Conservation (phyloP, 805 yeast genomes). For the Metschnikowia picachoensis region DNA sequence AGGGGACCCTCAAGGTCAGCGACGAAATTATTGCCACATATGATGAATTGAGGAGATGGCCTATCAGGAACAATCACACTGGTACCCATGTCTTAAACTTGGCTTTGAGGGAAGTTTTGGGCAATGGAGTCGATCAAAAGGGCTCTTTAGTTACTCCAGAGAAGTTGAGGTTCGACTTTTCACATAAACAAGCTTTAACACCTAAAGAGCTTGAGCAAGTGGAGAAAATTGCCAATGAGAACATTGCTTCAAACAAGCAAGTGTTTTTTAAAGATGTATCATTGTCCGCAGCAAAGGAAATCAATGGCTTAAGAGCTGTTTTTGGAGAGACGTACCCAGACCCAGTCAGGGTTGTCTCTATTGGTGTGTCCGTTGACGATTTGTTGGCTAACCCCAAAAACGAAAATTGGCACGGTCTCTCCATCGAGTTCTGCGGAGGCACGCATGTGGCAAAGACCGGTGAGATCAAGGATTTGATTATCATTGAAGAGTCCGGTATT, state of each 20-base stretch:
- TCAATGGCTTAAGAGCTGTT: slow-evolving; percentile 90
- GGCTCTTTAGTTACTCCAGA: slow-evolving; percentile 97
- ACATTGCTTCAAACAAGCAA: slow-evolving; percentile 62
- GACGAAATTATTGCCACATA: slow-evolving; percentile 79
- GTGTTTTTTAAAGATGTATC: slow-evolving; percentile 86
- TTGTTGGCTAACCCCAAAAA: slow-evolving; percentile 67
- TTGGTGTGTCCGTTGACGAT: slow-evolving; percentile 87
- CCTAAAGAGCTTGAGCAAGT: slow-evolving; percentile 68
- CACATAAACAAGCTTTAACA: slow-evolving; percentile 82
- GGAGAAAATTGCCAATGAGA: slow-evolving; percentile 68
- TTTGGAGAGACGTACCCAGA: slow-evolving; percentile 99
- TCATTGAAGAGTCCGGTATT: slow-evolving; percentile 93
- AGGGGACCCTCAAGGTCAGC: slow-evolving; percentile 68
- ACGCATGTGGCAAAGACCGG: slow-evolving; percentile 92
- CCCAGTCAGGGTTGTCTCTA: slow-evolving; percentile 96
- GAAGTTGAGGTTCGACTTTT: slow-evolving; percentile 92
- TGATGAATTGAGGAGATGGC: slow-evolving; percentile 93
- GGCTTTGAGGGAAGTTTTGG: slow-evolving; percentile 82
- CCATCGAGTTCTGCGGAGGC: slow-evolving; percentile 99
- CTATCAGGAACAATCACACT: slow-evolving; percentile 95
- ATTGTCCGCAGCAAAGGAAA: slow-evolving; percentile 65
- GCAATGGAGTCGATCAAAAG: slow-evolving; percentile 87
- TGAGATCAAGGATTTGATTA: slow-evolving; percentile 86
- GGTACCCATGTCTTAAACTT: slow-evolving; percentile 94
- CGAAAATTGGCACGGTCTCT: slow-evolving; percentile 69